Conservation (phyloP, 2,329 filamentous ascomycete species). For the Colletotrichum ledebouriae region DNA sequence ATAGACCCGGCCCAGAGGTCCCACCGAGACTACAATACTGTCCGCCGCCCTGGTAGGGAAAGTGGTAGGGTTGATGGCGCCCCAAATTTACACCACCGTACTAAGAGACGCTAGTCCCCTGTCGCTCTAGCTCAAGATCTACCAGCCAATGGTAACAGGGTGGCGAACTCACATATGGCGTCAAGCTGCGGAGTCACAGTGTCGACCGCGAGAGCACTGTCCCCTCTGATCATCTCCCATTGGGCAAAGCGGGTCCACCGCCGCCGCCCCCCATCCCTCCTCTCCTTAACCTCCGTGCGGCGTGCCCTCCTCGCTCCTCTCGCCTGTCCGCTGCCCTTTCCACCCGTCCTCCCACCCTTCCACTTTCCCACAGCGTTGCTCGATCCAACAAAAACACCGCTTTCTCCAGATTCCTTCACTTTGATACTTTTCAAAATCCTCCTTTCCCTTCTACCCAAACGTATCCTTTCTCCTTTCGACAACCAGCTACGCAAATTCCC, state of each 20-base stretch:
- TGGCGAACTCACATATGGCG: slow-evolving; percentile 43
- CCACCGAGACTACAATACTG: slow-evolving; percentile 33
- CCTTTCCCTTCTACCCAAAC: slow-evolving; percentile 37
- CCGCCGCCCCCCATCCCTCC: slow-evolving; percentile 15
- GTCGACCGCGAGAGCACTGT: slow-evolving; percentile 18
- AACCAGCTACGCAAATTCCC: slow-evolving; percentile 13
- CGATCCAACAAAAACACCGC: slow-evolving; percentile 44
- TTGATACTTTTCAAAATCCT: slow-evolving; percentile 40
- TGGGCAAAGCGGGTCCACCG: slow-evolving; percentile 36
- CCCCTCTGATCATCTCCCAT: slow-evolving; percentile 31
- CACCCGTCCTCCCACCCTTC: slow-evolving; percentile 33
- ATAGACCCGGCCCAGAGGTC: slow-evolving; percentile 14
- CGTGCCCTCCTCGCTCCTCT: slow-evolving; percentile 39
- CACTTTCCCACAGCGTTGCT: slow-evolving; percentile 16
- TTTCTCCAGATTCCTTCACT: slow-evolving; percentile 38
- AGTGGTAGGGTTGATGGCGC: slow-evolving; percentile 39
- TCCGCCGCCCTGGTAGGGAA: slow-evolving; percentile 35
- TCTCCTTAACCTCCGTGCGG: slow-evolving; percentile 34
- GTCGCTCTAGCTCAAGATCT: slow-evolving; percentile 32
- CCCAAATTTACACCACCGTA: slow-evolving; percentile 41
- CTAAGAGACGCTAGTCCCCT: slow-evolving; percentile 34
- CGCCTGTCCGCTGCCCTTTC: slow-evolving; percentile 31
- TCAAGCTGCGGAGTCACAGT: slow-evolving; percentile 42
- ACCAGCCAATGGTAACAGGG: slow-evolving; percentile 37
- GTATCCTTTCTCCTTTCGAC: slow-evolving; percentile 18